These are phyloP conservation scores for Phytophthora capsici DNA, from an alignment of 352 stramenopile genomes.

Conservation along the genomic window DNA sequence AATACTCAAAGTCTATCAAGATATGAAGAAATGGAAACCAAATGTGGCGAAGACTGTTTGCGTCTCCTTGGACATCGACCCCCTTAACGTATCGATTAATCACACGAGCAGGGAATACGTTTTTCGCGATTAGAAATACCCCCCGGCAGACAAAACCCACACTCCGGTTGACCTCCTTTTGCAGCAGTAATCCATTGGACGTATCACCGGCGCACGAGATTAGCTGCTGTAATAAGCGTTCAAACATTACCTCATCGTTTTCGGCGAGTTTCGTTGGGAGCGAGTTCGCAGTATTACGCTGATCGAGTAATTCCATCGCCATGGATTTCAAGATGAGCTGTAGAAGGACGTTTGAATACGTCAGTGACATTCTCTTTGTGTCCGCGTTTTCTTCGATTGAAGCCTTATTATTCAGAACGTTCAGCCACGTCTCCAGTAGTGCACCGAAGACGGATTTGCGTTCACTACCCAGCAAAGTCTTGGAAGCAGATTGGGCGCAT, in stretches of 20 bases:
- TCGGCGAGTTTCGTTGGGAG: constrained; percentile 23
- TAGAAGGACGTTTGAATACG: constrained; percentile 60
- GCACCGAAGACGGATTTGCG: constrained; percentile 46
- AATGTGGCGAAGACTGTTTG: constrained; percentile 65
- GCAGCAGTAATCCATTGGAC: constrained; percentile 49
- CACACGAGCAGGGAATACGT: constrained; percentile 46
- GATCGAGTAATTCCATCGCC: constrained; percentile 45
- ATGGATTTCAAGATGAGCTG: constrained; percentile 78
- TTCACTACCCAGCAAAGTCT: background rate
- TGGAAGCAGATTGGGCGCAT: constrained; percentile 2
- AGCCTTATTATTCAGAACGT: constrained; percentile 53
- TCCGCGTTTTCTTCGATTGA: constrained; percentile 46
- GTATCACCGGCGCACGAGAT: constrained; percentile 39
- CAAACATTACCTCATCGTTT: constrained; percentile 52
- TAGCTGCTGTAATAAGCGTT: constrained; percentile 54
- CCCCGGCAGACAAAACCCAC: constrained; percentile 61
- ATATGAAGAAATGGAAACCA: constrained; percentile 72
- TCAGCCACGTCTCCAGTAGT: constrained; percentile 61
- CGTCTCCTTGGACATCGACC: constrained; percentile 49
- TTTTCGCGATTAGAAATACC: constrained; percentile 62
- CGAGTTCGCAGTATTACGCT: background rate
- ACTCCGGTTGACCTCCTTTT: constrained; percentile 76
- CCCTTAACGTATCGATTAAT: constrained; percentile 53
- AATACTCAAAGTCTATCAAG: constrained; percentile 77
- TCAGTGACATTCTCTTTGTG: constrained; percentile 54